A percentile compares a stretch with the other conserved stretches of the same genome.
phyloP scores from a whole-genome alignment of 768 basidiomycete genomes.

The Saitozyma podzolica region DNA sequence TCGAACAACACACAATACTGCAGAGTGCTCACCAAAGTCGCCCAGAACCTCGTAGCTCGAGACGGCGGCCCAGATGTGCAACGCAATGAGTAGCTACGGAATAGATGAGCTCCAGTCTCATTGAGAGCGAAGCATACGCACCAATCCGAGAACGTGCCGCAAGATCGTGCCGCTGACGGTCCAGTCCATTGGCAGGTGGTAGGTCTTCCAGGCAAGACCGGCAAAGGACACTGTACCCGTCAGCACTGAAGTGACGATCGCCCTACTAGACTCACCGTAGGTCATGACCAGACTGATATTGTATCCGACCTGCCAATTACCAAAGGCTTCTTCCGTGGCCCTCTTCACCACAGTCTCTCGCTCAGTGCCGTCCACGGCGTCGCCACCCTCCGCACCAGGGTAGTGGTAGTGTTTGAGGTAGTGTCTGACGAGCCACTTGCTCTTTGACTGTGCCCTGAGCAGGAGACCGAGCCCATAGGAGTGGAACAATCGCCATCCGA shows the following conservation, averaged over 20 bases:
- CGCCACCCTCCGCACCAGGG: constrained; percentile 27
- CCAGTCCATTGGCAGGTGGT: constrained; percentile 79
- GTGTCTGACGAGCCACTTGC: constrained; percentile 87
- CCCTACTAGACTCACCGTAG: constrained; percentile 64
- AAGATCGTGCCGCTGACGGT: constrained; percentile 81
- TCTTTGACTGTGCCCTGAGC: constrained; percentile 77
- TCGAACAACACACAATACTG: neutral
- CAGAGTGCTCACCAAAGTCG: constrained; percentile 67
- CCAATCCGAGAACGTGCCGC: constrained; percentile 82
- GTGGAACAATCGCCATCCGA: constrained; percentile 83
- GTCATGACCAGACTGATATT: constrained; percentile 94
- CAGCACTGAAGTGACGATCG: constrained; percentile 3
- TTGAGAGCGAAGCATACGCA: constrained; percentile 54
- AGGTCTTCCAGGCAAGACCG: constrained; percentile 86
- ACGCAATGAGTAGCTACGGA: constrained; percentile 69
- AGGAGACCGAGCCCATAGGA: constrained; percentile 82
- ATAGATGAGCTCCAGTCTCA: constrained; percentile 4
- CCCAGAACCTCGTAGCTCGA: constrained; percentile 93
- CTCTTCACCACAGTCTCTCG: constrained; percentile 66
- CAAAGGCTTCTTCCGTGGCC: constrained; percentile 89
- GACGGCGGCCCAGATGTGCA: constrained; percentile 87
- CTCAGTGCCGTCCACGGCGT: constrained; percentile 13
- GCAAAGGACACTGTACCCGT: constrained; percentile 69
- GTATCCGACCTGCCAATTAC: constrained; percentile 91
- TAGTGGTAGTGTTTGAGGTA: constrained; percentile 95